phyloP scores from a whole-genome alignment of 805 yeast species.

The Pichia scutulata region DNA sequence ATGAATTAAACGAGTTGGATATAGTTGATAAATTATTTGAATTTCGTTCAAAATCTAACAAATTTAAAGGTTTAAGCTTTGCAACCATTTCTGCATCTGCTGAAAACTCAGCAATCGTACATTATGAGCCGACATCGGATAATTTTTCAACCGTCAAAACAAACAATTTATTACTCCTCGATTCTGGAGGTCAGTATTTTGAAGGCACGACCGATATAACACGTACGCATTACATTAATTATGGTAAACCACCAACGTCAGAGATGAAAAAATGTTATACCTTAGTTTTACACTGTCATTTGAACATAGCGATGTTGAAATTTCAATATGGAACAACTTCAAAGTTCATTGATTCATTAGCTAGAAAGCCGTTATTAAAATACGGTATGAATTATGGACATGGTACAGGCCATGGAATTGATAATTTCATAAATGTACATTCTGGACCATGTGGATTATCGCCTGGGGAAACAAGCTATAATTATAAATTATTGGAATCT shows the following conservation, averaged over 20 bases:
- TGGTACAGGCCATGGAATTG: slow-evolving; percentile 98
- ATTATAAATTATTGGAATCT: slow-evolving; percentile 42
- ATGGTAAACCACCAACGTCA: slow-evolving; percentile 32
- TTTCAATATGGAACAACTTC: slow-evolving; percentile 78
- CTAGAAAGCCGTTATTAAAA: slow-evolving; percentile 76
- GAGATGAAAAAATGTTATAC: slow-evolving; percentile 69
- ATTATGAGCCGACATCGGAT: slow-evolving; percentile 61
- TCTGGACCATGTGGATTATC: slow-evolving; percentile 90
- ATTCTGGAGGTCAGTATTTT: slow-evolving; percentile 84
- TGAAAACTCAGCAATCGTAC: slow-evolving; percentile 66
- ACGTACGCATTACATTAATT: slow-evolving; percentile 66
- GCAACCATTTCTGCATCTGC: slow-evolving; percentile 75
- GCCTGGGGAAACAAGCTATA: slow-evolving; percentile 24
- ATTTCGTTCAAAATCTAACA: slow-evolving; percentile 33
- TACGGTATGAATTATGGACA: slow-evolving; percentile 83
- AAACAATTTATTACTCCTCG: slow-evolving; percentile 63
- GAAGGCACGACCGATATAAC: slow-evolving; percentile 98
- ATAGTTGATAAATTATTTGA: slow-evolving; percentile 48
- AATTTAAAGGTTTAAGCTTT: slow-evolving; percentile 64
- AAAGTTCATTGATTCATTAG: slow-evolving; percentile 66
- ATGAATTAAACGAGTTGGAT: slow-evolving; percentile 44
- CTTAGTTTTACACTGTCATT: slow-evolving; percentile 83
- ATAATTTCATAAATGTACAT: slow-evolving; percentile 83
- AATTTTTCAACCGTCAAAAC: slow-evolving; percentile 56
- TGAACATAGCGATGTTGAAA: slow-evolving; percentile 72